Evolutionary conservation across 345 rosid species (phyloP), one percentile per base, ranked within the genome.

Genomic region (Anacardium occidentale): DNA sequence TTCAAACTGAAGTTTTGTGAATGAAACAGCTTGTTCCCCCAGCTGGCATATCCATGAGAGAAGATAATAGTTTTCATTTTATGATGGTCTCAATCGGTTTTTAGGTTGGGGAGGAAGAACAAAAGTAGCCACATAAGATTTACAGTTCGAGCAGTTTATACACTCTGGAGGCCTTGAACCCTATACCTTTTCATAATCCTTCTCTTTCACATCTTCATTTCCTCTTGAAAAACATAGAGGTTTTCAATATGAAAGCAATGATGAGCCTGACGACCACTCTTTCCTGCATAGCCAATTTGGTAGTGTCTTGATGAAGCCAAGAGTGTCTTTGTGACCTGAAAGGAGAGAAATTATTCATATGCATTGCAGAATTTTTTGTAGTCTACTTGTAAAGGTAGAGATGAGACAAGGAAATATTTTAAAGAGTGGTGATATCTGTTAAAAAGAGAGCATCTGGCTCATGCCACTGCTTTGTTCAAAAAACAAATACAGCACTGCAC

Each of bases 101-200:
- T 70, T 52, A 15, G 76, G 81, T 12, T 74, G 78, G 48, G 78
- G 63, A 74, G 83, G 76, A 55, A 70, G 70, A 3, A 82, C 81
- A 15, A 82, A 32, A 37, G 83, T 64, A n/a, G 85, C 85, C 78
- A 76, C 69, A 74, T 83, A 82, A 18, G 85, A 83, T 45, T 69
- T 67, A 76, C 85, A 82, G 74, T 45, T 76, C 64, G 72, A 70
- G 79, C 85, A 79, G 53, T 61, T 71, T 32, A 62, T 73, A 54
- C 85, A 79, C 45, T 64, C 56, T 13, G 85, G 85, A 22, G 85
- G 81, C 74, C 77, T 76, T 53, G 85, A 82, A 66, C 83, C 85
- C 75, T 76, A 48, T 48, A 74, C 69, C 79, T 25, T 70, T 76
- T 74, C 79, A 45, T 68, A n/a, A 17, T 45, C 26, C 78, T 62